These are phyloP conservation scores for Eucalyptus tenuipes DNA, from an alignment of 345 rosid genomes.

Conservation along the genomic window DNA sequence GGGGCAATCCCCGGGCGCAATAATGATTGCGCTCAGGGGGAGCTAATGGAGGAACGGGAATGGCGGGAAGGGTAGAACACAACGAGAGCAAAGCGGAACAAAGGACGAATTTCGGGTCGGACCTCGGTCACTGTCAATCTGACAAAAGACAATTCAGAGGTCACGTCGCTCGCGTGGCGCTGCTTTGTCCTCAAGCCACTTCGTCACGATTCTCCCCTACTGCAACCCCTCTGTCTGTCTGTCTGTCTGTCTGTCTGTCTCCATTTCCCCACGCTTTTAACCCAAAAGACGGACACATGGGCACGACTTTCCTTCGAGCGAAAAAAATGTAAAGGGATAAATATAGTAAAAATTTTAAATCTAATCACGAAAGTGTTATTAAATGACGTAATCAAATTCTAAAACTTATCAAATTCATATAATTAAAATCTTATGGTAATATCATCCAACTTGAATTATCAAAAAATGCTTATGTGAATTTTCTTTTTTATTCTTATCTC, in stretches of 20 bases:
- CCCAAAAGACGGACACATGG: neutral
- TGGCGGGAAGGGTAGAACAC: neutral
- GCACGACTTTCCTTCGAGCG: neutral
- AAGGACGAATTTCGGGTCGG: neutral
- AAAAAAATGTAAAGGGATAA: neutral
- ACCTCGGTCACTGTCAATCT: neutral
- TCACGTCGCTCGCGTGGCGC: no score
- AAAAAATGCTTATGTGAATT: no score
- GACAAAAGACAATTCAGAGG: neutral
- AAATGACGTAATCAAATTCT: no score
- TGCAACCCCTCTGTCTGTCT: neutral
- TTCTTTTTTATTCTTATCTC: no score
- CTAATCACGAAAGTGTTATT: no score
- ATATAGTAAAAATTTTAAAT: no score
- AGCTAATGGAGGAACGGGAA: neutral
- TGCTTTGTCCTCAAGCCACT: neutral
- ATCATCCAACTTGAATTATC: rapidly evolving
- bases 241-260: neutral
- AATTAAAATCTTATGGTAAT: rapidly evolving
- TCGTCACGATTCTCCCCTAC: neutral
- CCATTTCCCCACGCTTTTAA: neutral
- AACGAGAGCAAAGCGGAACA: neutral
- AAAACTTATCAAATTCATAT: rapidly evolving
- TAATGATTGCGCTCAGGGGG: neutral
- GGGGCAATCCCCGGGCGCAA: neutral